Percentiles rank a stretch among this genome's conserved stretches.
Conservation (phyloP, 352 stramenopile species). For the Globisporangium carolinianum region DNA sequence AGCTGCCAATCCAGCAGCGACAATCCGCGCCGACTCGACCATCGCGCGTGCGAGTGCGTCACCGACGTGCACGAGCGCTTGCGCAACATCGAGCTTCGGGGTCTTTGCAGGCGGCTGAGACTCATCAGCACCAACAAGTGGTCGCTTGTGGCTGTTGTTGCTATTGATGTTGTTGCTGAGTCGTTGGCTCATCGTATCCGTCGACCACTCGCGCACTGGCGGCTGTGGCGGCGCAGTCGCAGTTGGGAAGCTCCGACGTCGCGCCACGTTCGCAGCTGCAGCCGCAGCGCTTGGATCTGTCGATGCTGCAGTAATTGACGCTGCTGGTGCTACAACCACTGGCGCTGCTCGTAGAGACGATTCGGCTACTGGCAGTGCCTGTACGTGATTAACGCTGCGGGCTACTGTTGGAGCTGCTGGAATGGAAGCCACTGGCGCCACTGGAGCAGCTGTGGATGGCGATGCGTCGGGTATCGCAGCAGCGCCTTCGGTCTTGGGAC, state of each 20-base stretch:
- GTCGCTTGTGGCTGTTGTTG: neutral
- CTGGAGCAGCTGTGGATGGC: neutral
- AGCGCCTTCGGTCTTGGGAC: neutral
- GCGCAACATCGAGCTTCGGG: slow-evolving; percentile 3
- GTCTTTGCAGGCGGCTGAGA: neutral
- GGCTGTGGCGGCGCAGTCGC: too few species aligned
- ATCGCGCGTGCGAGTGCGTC: slow-evolving; percentile 5
- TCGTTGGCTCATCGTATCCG: neutral
- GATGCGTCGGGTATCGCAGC: neutral
- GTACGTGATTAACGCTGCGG: too few species aligned
- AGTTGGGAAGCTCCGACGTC: neutral
- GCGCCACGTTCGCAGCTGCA: too few species aligned
- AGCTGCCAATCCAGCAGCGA: neutral
- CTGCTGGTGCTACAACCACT: neutral
- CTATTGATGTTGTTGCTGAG: too few species aligned
- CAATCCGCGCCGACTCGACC: slow-evolving; percentile 5
- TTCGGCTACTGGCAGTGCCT: neutral
- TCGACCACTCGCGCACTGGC: neutral
- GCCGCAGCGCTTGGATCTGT: neutral
- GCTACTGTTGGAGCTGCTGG: too few species aligned
- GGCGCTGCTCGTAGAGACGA: neutral
- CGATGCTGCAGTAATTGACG: neutral
- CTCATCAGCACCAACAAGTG: neutral
- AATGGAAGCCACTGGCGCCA: too few species aligned
- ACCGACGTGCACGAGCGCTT: slow-evolving; percentile 3